Evolutionary conservation across 495 filamentous ascomycete genomes (phyloP), one percentile per base, ranked within the genome.

Genomic region (Durotheca rogersii): DNA sequence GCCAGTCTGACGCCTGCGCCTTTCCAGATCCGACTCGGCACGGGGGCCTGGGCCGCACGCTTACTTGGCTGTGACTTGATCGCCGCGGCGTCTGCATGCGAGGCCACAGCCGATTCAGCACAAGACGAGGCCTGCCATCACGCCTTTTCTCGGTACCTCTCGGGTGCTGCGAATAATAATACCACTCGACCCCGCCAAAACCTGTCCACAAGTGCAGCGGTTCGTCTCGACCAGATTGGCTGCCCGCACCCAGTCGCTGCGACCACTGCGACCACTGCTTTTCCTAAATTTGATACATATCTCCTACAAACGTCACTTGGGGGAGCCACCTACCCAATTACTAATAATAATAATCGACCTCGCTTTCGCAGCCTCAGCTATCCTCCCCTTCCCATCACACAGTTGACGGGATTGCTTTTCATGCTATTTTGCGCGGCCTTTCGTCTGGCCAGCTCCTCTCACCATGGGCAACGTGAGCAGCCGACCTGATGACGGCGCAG

Each of bases 381-480:
- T 16, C 40, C 23, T 42, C 14, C 20, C 40, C 23, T 42, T 18
- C 23, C 9, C 27, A 21, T 40, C 50, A 27, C 39, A 47, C 31
- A 52, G 19, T 47, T 35, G 20, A 38, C 31, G 19, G 27, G 42
- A 48, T 54, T 57, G 38, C 42, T 46, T 43, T 25, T 29, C 16
- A 33, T 51, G 15, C 48, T 53, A 25, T 42, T 58, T 51, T 49
- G 39, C 54, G 47, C 54, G 47, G 49, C 58, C 54, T 19, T 53
- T 58, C 51, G 44, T 51, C 52, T 41, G 47, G 55, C 47, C 44
- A 3, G 45, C 42, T 49, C 19, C 21, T 45, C 52, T 61, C 71
- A 70, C 62, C 56, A 98, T 98, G 93, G 93, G 93, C 53, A 90
- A 87, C 76, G 86, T 97, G 68, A 86, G 81, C 69, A 96, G 91